Base-by-base conservation (phyloP, 768 basidiomycete genomes). In the Phaeotremella skinneri region DNA sequence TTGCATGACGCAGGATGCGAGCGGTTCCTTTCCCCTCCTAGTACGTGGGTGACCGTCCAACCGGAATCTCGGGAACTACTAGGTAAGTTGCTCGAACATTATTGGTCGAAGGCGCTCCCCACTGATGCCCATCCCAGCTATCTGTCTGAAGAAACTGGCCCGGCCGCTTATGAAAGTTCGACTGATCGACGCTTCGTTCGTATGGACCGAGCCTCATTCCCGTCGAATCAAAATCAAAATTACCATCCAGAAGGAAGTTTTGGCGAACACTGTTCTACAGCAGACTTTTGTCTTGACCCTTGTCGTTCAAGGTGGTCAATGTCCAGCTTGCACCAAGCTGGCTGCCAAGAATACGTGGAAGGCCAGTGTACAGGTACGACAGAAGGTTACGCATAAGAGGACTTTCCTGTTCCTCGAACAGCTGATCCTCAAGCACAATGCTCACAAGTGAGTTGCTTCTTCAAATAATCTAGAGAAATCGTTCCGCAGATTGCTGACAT, bases 271-370 rank as follows among this genome's bases (percentile, higher is more conserved):
- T 0, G 89, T 99, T 73, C 82, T 98, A 42, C 96, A 98, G 73
- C 96, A 98, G 83, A 85, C 92, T 0, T 99, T 98, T 68, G 92
- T 97, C 77, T 85, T 98, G 64, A 91, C 96, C 76, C 92, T 91
- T 70, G 84, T 98, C 56, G 90, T 98, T 0, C 90, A 93, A 34
- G 72, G 74, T 41, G 89, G 89, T 0, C 96, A 99, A 80, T 99
- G 96, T 77, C 86, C 91, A 0, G 90, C 92, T 65, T 99, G 96
- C 72, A 82, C 94, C 0, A 87, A 85, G 68, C 83, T 98, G 3
- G 96, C 96, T 0, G 96, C 96, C 2, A 99, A 98, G 80, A 97
- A 98, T 75, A 98, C 93, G 0, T 98, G 94, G 96, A 92, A 91
- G 73, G 91, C 94, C 1, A 82, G 91, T 34, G 93, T 99, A 1